Percentiles rank a stretch among this genome's conserved stretches.
These are phyloP conservation scores for Bertia moriformis DNA, from an alignment of 2,329 filamentous ascomycete species.

Conservation along the genomic window DNA sequence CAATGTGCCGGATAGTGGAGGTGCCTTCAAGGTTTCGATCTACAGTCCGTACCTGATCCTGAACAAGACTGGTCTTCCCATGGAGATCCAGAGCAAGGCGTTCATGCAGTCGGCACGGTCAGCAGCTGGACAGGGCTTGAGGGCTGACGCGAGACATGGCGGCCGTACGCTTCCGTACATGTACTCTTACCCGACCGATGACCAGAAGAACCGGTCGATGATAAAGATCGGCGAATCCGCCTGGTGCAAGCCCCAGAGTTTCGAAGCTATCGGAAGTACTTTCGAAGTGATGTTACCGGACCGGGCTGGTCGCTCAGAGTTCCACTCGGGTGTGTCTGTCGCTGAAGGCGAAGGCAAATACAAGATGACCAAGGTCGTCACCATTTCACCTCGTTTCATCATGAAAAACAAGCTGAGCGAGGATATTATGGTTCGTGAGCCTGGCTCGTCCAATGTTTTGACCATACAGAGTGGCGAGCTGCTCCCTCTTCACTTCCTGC, in stretches of 20 bases:
- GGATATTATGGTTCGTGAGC: constrained; percentile 78
- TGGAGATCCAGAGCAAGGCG: constrained; percentile 77
- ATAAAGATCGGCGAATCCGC: constrained; percentile 77
- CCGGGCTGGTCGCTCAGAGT: constrained; percentile 57
- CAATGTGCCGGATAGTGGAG: constrained; percentile 77
- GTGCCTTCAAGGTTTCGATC: constrained; percentile 87
- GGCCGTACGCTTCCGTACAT: constrained; percentile 60
- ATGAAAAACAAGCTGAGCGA: constrained; percentile 86
- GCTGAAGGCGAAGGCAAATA: constrained; percentile 91
- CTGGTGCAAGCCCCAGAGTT: constrained; percentile 96
- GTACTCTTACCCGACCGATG: constrained; percentile 84
- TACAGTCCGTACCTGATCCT: constrained; percentile 90
- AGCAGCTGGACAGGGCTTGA: constrained; percentile 65
- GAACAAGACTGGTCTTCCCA: constrained; percentile 84
- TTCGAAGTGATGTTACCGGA: constrained; percentile 72
- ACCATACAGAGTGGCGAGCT: constrained; percentile 65
- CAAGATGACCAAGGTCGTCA: constrained; percentile 91
- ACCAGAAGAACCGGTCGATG: constrained; percentile 78
- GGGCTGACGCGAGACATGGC: constrained; percentile 27
- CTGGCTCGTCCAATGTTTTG: constrained; percentile 75
- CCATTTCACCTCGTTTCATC: constrained; percentile 80
- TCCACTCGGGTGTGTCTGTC: constrained; percentile 80
- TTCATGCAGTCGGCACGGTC: constrained; percentile 72
- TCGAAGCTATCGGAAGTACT: constrained; percentile 90
- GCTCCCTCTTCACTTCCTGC: constrained; percentile 77